Base-by-base conservation (phyloP, 1,284 basidiomycete species). In the Schizophyllum commune region DNA sequence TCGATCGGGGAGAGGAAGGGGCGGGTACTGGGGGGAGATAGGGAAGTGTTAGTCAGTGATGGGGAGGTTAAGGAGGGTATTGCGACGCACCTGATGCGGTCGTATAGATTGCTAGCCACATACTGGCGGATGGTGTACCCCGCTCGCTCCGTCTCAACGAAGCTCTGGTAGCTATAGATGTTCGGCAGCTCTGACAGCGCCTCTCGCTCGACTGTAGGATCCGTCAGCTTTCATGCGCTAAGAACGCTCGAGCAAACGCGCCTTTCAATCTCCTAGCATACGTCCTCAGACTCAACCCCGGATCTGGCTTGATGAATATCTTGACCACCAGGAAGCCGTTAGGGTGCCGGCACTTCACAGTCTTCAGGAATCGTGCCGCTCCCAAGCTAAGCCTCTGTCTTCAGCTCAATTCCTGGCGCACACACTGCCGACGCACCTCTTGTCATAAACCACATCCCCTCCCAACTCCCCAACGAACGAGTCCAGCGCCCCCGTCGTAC, bases 91-190 rank as follows among this genome's bases (percentile, higher is more conserved):
- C 95, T 98, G 70, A 99, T 97, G 56, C 96, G 86, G 74, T 99
- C 97, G 73, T 99, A 99, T 7, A 99, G 79, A 69, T 92, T 98
- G 68, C 91, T 96, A 5, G 94, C 91, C 11, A 95, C 81, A 93
- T 94, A 99, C 72, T 98, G 96, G 27, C 96, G 81, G 62, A 98
- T 87, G 51, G 98, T 84, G 73, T 98, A 99, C 0, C 94, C 97
- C 7, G 96, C 96, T 71, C 91, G 94, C 65, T 98, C 96, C 0
- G 96, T 98, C 75, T 99, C 97, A 15, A 94, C 84, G 63, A 96
- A 94, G 0, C 87, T 82, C 67, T 96, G 93, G 70, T 96, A 97
- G 53, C 88, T 89, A 71, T 96, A 92, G 8, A 96, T 84, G 72
- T 97, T 97, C 1, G 89, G 82, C 39, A 98, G 86, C 70, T 95